Evolutionary conservation across 371 early-diverging fungal genomes (phyloP), one percentile per base, ranked within the genome.

Genomic region (Thermomucor indicae-seudaticae): DNA sequence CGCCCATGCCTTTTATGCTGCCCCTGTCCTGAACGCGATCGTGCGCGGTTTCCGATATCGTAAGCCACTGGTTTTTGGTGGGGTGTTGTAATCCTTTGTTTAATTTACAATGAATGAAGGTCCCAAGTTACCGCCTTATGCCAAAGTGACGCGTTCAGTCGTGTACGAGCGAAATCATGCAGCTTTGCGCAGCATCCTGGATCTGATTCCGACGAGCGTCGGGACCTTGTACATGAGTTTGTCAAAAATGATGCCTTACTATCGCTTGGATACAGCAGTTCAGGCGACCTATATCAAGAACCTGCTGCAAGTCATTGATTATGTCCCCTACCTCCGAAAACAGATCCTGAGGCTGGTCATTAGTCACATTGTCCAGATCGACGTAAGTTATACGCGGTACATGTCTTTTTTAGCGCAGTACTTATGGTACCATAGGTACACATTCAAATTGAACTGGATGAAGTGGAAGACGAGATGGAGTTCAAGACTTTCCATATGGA

Each of bases 391-490:
- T 17, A 23, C 14, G 17, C 2, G 8, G 4, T 24, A 40, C 14
- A 8, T 39, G 17, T 20, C 3, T 17, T 24, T 41, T 1, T n/a
- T 17, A 12, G 12, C n/a, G 16, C 2, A 29, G 7, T 47, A 32
- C 27, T 34, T 24, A 31, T 32, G 17, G 46, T 34, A 11, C 32
- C 51, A n/a, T n/a, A 85, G 87, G 77, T 91, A 7, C 96, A 94
- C 62, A 92, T 97, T 39, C 95, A 96, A 58, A 85, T 89, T 1
- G 95, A 92, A 51, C 57, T 95, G 38, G 96, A 96, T 22, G 96
- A 97, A 20, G 65, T 93, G 25, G 88, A 90, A n/a, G 88, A 88
- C 37, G 85, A 88, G 4, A 80, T 79, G 16, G 82, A 74, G 35
- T 69, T 73, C 28, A 76, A 72, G 25, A 51, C 59, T 2, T 64